phyloP scores from a whole-genome alignment of 495 filamentous ascomycete genomes.

The Entonaema liquescens region DNA sequence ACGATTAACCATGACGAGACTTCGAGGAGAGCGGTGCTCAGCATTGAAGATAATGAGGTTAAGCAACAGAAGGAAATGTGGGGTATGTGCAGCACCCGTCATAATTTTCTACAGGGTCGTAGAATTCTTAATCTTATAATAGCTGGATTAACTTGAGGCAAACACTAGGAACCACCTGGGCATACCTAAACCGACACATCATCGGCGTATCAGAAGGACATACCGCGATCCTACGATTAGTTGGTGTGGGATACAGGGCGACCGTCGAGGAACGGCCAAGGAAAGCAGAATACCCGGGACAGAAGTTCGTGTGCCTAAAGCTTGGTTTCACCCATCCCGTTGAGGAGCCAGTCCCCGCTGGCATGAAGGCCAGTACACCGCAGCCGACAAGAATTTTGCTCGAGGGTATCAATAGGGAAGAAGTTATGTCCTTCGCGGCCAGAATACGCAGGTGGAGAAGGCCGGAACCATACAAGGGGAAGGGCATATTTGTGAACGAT shows the following conservation, averaged over 20 bases:
- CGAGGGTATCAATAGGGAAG: slow-evolving; percentile 84
- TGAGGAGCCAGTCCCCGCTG: slow-evolving; percentile 81
- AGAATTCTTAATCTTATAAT: background rate
- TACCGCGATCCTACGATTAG: slow-evolving; percentile 86
- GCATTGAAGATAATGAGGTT: slow-evolving; percentile 66
- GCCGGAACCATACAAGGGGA: slow-evolving; percentile 98
- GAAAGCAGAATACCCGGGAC: slow-evolving; percentile 74
- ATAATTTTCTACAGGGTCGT: background rate
- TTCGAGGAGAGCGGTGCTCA: slow-evolving; percentile 68
- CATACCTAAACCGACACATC: slow-evolving; percentile 88
- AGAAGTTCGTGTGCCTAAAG: slow-evolving; percentile 90
- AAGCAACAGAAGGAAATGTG: slow-evolving; percentile 94
- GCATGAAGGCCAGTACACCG: slow-evolving; percentile 86
- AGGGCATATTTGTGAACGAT: slow-evolving; percentile 96
- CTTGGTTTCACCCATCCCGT: slow-evolving; percentile 96
- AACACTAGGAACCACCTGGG: slow-evolving; percentile 79
- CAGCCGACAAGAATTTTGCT: slow-evolving; percentile 93
- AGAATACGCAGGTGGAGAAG: slow-evolving; percentile 85
- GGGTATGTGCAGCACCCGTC: slow-evolving; percentile 67
- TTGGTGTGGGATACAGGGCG: slow-evolving; percentile 96
- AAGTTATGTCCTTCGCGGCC: slow-evolving; percentile 89
- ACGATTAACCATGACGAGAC: slow-evolving; percentile 70
- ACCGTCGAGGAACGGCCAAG: slow-evolving; percentile 83
- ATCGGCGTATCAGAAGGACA: slow-evolving; percentile 96
- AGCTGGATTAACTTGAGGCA: slow-evolving; percentile 28